These are phyloP conservation scores for Volvariella surrecta DNA, from an alignment of 1,284 basidiomycete genomes.

Conservation along the genomic window DNA sequence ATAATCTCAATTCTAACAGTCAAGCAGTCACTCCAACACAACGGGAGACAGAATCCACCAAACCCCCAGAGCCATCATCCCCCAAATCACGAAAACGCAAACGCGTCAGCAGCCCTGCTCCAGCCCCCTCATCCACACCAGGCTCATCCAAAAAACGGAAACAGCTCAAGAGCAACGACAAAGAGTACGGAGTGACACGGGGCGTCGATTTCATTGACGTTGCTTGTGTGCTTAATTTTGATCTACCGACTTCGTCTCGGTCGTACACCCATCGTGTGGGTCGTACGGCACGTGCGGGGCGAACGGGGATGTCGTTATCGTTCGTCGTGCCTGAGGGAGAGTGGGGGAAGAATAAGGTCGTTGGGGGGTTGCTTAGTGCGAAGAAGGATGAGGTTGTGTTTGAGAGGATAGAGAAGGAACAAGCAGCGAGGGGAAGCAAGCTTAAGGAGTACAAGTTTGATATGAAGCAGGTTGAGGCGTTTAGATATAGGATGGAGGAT, in stretches of 20 bases:
- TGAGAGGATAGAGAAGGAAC: conserved; percentile 67
- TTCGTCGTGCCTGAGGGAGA: conserved; percentile 76
- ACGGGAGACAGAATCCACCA: conserved; percentile 21
- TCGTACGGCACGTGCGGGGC: conserved; percentile 91
- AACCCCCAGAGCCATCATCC: neutral
- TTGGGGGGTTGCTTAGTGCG: conserved; percentile 60
- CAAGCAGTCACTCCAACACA: conserved; percentile 46
- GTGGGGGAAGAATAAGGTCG: conserved; percentile 74
- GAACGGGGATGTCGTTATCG: conserved; percentile 87
- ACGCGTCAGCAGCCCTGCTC: neutral
- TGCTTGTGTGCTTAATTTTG: conserved; percentile 97
- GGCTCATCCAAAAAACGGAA: conserved; percentile 20
- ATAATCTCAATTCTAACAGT: conserved; percentile 5
- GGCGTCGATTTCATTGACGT: conserved; percentile 98
- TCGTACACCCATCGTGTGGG: conserved; percentile 96
- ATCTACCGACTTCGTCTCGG: conserved; percentile 83
- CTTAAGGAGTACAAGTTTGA: conserved; percentile 93
- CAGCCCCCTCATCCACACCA: neutral
- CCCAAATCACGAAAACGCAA: conserved; percentile 6
- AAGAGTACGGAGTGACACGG: conserved; percentile 91
- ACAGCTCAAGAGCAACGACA: conserved; percentile 38
- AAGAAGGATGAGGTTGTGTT: conserved; percentile 75
- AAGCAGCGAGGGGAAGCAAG: conserved; percentile 63
- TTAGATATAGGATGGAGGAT: conserved; percentile 97
- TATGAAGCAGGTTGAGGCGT: conserved; percentile 94